Percentiles rank a stretch among this genome's conserved stretches.
These are phyloP conservation scores for Amanita rimosa DNA, from an alignment of 768 basidiomycete species.

Conservation along the genomic window DNA sequence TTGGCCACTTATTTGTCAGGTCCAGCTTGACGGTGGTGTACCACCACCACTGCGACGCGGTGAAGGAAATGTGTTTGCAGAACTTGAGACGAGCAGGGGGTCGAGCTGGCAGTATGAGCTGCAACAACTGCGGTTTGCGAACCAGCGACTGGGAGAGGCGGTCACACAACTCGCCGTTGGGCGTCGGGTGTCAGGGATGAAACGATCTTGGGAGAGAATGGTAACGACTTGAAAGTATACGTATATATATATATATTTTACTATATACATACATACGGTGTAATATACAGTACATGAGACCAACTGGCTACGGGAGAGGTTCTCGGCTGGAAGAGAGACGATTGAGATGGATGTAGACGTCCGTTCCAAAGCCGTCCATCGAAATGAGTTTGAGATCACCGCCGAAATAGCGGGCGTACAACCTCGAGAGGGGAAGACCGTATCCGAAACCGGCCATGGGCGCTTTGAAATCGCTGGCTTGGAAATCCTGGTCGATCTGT, in stretches of 20 bases:
- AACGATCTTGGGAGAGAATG: constrained; percentile 1
- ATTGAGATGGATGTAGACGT: constrained; percentile 18
- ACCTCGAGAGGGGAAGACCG: constrained; percentile 80
- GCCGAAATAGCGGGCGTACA: constrained; percentile 96
- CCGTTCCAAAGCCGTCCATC: constrained; percentile 98
- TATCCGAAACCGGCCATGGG: constrained; percentile 98
- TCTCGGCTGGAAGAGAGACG: not conserved
- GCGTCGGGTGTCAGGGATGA: not conserved
- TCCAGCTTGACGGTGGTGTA: constrained; percentile 15
- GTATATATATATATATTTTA: not conserved
- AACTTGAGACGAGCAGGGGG: constrained; percentile 52
- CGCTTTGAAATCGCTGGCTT: constrained; percentile 86
- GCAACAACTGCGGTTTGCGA: constrained; percentile 68
- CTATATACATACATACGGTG: too few relatives aligned
- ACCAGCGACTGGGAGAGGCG: constrained; percentile 55
- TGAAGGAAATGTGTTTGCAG: constrained; percentile 48
- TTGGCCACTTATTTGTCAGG: constrained; percentile 26
- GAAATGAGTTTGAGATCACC: constrained; percentile 89
- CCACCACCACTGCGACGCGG: too few relatives aligned
- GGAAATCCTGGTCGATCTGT: constrained; percentile 67
- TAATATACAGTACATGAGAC: too few relatives aligned
- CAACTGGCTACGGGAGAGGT: not conserved
- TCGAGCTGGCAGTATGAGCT: constrained; percentile 93
- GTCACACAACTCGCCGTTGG: constrained; percentile 13
- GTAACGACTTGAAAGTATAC: not conserved